Percentiles rank a stretch among this genome's conserved stretches.
Evolutionary conservation across 805 yeast species (phyloP).

Genomic region (Brettanomyces naardenensis): DNA sequence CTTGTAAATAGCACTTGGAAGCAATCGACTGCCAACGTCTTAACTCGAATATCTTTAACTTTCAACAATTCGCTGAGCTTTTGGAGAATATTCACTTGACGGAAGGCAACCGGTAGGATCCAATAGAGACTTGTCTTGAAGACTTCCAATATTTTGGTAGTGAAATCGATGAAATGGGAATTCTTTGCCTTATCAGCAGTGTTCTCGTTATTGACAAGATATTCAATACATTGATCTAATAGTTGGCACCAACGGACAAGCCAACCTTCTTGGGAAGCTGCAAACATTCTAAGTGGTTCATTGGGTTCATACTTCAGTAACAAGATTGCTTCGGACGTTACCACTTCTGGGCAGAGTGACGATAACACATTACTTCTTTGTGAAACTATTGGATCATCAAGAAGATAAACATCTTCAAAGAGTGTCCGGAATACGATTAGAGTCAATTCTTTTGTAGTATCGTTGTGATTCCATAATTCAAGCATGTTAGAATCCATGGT

Average conservation of each 20-base stretch:
- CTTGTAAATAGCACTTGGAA: slow-evolving; percentile 84
- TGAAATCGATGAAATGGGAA: slow-evolving; percentile 27
- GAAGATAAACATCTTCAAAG: slow-evolving; percentile 85
- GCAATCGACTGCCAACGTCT: slow-evolving; percentile 83
- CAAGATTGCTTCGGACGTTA: slow-evolving; percentile 63
- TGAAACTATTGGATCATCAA: slow-evolving; percentile 88
- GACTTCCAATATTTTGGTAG: slow-evolving; percentile 66
- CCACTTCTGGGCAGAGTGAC: slow-evolving; percentile 77
- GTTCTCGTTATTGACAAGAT: slow-evolving; percentile 11
- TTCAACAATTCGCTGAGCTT: slow-evolving; percentile 54
- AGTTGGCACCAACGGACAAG: slow-evolving; percentile 63
- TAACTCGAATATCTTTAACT: slow-evolving; percentile 52
- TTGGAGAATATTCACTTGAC: slow-evolving; percentile 55
- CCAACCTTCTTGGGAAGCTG: slow-evolving; percentile 81
- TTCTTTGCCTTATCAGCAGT: neutral
- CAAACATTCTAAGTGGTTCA: slow-evolving; percentile 53
- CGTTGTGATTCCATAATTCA: slow-evolving; percentile 62
- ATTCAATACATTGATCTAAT: slow-evolving; percentile 36
- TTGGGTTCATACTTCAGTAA: slow-evolving; percentile 58
- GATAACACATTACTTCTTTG: slow-evolving; percentile 69
- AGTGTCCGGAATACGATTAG: slow-evolving; percentile 74
- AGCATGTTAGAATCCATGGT: slow-evolving; percentile 77
- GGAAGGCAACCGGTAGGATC: slow-evolving; percentile 74
- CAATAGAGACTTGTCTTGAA: slow-evolving; percentile 87
- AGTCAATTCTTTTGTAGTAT: slow-evolving; percentile 65